Percentiles rank a stretch among this genome's conserved stretches.
Conservation (phyloP, 192 early-diverging fungal genomes). For the Coemansia sp. region DNA sequence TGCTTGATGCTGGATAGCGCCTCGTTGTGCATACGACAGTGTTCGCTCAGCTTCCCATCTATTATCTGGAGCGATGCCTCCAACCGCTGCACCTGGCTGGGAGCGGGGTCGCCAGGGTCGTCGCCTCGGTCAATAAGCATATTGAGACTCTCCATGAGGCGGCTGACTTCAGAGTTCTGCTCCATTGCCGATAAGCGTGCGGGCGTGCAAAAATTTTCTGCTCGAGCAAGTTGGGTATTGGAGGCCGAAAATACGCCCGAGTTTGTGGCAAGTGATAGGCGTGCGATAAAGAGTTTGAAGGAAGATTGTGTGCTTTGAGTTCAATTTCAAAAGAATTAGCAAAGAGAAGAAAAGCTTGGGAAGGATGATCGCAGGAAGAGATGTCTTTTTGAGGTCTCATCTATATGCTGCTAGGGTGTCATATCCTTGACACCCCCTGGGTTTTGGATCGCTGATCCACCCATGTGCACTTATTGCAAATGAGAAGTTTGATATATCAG, state of each 20-base stretch:
- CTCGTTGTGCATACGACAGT: neutral
- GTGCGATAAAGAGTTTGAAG: neutral
- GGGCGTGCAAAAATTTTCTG: neutral
- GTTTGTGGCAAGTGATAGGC: neutral
- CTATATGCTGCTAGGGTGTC: no score
- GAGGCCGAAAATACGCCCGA: neutral
- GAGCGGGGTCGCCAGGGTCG: neutral
- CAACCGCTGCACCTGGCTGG: constrained; percentile 2
- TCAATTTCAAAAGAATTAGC: neutral
- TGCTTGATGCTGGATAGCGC: constrained; percentile 12
- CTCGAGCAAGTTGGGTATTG: neutral
- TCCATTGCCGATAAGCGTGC: constrained; percentile 4
- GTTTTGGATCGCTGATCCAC: no score
- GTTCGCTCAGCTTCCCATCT: neutral
- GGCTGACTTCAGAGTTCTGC: constrained; percentile 2
- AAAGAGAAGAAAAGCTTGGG: neutral
- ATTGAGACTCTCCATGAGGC: constrained; percentile 11
- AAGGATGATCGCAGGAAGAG: no score
- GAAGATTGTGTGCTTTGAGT: neutral
- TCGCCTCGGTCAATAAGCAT: constrained; percentile 4
- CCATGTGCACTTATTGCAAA: no score
- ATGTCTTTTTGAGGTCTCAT: no score
- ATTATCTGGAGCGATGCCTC: constrained; percentile 6
- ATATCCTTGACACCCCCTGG: no score
- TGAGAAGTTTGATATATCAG: no score